Conservation (phyloP, 176 grass and related monocot genomes). For the Bolboschoenus planiculmis region DNA sequence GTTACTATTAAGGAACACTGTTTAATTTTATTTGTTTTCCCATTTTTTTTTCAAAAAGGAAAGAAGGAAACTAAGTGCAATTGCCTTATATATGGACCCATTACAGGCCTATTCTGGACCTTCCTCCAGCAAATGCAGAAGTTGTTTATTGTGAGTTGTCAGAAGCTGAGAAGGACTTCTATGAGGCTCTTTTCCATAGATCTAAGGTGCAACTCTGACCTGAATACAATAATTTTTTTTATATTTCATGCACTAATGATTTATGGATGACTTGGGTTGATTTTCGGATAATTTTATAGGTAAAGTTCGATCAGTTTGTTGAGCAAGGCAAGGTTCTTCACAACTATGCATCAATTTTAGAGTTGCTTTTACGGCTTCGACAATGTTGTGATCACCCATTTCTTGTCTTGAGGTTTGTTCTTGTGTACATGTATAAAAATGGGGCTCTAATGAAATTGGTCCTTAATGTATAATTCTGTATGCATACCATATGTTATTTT, state of each 20-base stretch:
- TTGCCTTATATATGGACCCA: slow-evolving; percentile 6
- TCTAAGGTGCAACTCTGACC: slow-evolving; percentile 45
- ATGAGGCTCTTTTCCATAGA: slow-evolving; percentile 79
- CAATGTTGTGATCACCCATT: slow-evolving; percentile 99
- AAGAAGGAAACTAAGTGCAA: not conserved
- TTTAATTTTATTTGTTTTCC: not conserved
- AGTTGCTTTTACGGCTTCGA: slow-evolving; percentile 91
- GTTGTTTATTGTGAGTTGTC: slow-evolving; percentile 89
- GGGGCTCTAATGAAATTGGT: not conserved
- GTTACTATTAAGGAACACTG: not conserved
- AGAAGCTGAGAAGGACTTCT: slow-evolving; percentile 90
- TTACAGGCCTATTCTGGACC: slow-evolving; percentile 75
- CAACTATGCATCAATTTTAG: slow-evolving; percentile 96
- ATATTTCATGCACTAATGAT: slow-evolving; percentile 12
- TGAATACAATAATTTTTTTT: not conserved
- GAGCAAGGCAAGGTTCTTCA: slow-evolving; percentile 97
- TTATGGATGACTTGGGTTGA: slow-evolving; percentile 23
- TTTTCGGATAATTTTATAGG: slow-evolving; percentile 37
- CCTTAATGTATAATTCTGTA: not conserved
- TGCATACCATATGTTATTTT: slow-evolving; percentile 17
- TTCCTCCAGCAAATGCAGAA: slow-evolving; percentile 83
- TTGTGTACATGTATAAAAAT: slow-evolving; percentile 13
- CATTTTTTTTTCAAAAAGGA: slow-evolving; percentile 18
- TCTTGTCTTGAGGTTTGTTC: slow-evolving; percentile 90
- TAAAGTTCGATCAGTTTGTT: slow-evolving; percentile 95